phyloP scores from a whole-genome alignment of 1,284 basidiomycete genomes.

The Coniophora puteana region DNA sequence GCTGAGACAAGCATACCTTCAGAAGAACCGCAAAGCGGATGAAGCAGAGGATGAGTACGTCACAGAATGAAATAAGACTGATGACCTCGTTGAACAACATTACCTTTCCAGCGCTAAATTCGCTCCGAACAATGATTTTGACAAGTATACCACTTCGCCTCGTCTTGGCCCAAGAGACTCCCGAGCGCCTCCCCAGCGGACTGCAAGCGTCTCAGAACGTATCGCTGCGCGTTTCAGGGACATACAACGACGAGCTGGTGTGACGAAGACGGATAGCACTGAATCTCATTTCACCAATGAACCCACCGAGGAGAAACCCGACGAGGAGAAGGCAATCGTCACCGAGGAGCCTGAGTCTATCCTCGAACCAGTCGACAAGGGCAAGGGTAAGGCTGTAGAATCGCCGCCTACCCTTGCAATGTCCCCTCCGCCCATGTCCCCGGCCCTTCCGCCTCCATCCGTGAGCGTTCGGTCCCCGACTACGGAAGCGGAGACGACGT shows the following conservation, averaged over 20 bases:
- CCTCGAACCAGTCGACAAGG: constrained; percentile 65
- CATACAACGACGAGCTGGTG: constrained; percentile 54
- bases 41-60: constrained; percentile 89
- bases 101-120: constrained; percentile 65
- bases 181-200: constrained; percentile 51
- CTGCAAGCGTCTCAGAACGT: constrained; percentile 72
- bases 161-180: constrained; percentile 55
- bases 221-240: constrained; percentile 73
- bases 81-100: constrained; percentile 5
- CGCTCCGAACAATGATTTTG: constrained; percentile 63
- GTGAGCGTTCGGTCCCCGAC: constrained; percentile 34
- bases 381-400: constrained; percentile 66
- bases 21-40: constrained; percentile 77
- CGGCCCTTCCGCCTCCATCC: constrained; percentile 43
- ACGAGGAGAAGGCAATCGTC: constrained; percentile 54
- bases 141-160: constrained; percentile 77
- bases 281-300: constrained; percentile 15
- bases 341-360: constrained; percentile 75
- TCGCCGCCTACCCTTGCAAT: constrained; percentile 35
- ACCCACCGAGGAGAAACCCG: constrained; percentile 30
- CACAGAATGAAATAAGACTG: constrained; percentile 7
- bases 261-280: constrained; percentile 23
- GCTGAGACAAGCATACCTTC: constrained; percentile 73
- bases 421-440: constrained; percentile 65
- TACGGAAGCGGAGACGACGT: constrained; percentile 45